These are phyloP conservation scores for Lecanosticta acicola DNA, from an alignment of 2,329 filamentous ascomycete genomes.

Conservation along the genomic window DNA sequence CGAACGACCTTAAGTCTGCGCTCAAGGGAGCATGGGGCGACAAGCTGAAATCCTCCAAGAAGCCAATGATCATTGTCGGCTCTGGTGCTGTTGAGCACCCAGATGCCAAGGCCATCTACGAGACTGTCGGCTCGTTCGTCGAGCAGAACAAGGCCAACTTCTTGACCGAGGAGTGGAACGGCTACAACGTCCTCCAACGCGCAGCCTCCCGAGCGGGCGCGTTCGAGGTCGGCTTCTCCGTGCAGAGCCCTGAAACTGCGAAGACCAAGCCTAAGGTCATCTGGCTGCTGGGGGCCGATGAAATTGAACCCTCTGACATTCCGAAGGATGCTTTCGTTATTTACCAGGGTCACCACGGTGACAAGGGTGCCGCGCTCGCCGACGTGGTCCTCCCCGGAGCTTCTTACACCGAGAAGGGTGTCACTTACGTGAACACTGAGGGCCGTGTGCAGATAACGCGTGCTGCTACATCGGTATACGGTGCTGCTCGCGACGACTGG, in stretches of 20 bases:
- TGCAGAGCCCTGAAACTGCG: slow-evolving; percentile 74
- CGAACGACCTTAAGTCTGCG: slow-evolving; percentile 74
- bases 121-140: slow-evolving; percentile 81
- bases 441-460: slow-evolving; percentile 92
- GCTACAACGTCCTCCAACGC: slow-evolving; percentile 93
- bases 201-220: slow-evolving; percentile 88
- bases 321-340: slow-evolving; percentile 94
- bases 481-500: slow-evolving; percentile 92
- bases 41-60: slow-evolving; percentile 80
- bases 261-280: slow-evolving; percentile 87
- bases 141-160: slow-evolving; percentile 91
- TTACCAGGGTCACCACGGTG: slow-evolving; percentile 97
- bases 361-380: slow-evolving; percentile 84
- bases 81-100: slow-evolving; percentile 85
- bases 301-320: slow-evolving; percentile 76
- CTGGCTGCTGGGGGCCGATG: slow-evolving; percentile 94
- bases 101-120: slow-evolving; percentile 89
- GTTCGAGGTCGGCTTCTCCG: slow-evolving; percentile 91
- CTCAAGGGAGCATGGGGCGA: slow-evolving; percentile 85
- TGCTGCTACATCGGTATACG: slow-evolving; percentile 79
- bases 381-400: slow-evolving; percentile 91
- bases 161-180: slow-evolving; percentile 86
- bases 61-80: slow-evolving; percentile 93
- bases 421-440: slow-evolving; percentile 96
- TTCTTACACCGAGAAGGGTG: slow-evolving; percentile 94